Evolutionary conservation across 108 stramenopile species (phyloP).

Genomic region (Discostella stelligeroides): DNA sequence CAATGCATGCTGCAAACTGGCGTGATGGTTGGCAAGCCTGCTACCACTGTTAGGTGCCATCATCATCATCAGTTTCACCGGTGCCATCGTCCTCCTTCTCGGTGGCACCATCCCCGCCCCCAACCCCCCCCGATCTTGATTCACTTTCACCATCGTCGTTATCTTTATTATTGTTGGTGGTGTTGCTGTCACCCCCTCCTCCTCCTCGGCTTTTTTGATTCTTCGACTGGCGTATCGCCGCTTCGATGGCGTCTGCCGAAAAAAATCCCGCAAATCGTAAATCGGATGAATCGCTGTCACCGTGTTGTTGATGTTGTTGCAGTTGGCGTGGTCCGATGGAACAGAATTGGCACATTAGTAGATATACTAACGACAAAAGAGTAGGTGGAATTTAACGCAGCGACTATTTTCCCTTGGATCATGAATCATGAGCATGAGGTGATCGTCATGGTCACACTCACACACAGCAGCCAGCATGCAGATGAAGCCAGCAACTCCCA

Average conservation of each 20-base stretch:
- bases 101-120: conserved; percentile 52
- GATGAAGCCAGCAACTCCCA: too few relatives aligned
- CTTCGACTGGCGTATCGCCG: conserved; percentile 59
- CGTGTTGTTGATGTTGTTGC: background rate
- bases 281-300: conserved; percentile 47
- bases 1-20: background rate
- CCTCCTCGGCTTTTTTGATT: background rate
- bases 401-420: too few relatives aligned
- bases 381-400: too few relatives aligned
- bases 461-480: too few relatives aligned
- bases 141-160: background rate
- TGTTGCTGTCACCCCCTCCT: conserved; percentile 50
- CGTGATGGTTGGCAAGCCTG: background rate
- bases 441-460: too few relatives aligned
- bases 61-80: conserved; percentile 27
- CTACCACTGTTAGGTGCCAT: conserved; percentile 72
- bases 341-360: conserved; percentile 90
- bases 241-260: conserved; percentile 72
- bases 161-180: conserved; percentile 6
- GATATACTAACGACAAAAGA: too few relatives aligned
- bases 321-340: conserved; percentile 40
- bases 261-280: conserved; percentile 75
- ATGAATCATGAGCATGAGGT: too few relatives aligned
- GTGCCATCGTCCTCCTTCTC: background rate
- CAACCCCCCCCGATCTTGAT: background rate